These are phyloP conservation scores for Trichosanthes truncata DNA, from an alignment of 306 rosid species.

Conservation along the genomic window DNA sequence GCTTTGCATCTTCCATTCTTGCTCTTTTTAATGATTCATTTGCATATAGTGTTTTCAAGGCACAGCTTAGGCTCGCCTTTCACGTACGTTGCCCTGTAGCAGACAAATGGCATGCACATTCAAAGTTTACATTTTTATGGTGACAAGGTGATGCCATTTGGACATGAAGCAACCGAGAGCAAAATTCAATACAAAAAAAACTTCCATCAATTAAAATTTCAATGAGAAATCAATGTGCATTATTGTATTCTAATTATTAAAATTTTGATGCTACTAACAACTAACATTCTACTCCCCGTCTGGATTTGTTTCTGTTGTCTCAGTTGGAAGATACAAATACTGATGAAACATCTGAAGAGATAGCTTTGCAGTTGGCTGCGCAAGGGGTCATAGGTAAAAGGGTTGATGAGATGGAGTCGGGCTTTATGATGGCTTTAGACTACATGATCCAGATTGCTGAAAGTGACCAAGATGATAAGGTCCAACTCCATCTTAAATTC, in stretches of 20 bases:
- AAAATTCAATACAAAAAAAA: background rate
- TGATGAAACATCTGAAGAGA: conserved; percentile 86
- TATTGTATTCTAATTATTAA: background rate
- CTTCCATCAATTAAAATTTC: background rate
- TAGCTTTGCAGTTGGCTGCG: conserved; percentile 93
- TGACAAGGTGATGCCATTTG: background rate
- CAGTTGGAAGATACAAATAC: conserved; percentile 82
- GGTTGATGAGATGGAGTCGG: conserved; percentile 88
- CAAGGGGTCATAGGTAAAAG: conserved; percentile 96
- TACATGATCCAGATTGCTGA: conserved; percentile 87
- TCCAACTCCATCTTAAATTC: conserved; percentile 12
- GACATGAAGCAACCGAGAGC: background rate
- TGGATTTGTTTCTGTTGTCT: conserved; percentile 1
- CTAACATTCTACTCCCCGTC: background rate
- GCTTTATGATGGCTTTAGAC: conserved; percentile 88
- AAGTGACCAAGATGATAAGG: conserved; percentile 81
- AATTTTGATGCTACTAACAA: background rate
- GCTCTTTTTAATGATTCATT: background rate
- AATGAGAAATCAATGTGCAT: background rate
- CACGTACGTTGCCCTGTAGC: background rate
- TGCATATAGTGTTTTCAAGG: background rate
- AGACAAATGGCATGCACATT: background rate
- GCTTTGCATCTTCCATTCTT: background rate
- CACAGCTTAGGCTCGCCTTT: background rate
- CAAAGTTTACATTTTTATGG: background rate